Percentiles rank a stretch among this genome's conserved stretches.
These are phyloP conservation scores for Aspergillus funiculosus DNA, from an alignment of 495 filamentous ascomycete genomes.

Conservation along the genomic window DNA sequence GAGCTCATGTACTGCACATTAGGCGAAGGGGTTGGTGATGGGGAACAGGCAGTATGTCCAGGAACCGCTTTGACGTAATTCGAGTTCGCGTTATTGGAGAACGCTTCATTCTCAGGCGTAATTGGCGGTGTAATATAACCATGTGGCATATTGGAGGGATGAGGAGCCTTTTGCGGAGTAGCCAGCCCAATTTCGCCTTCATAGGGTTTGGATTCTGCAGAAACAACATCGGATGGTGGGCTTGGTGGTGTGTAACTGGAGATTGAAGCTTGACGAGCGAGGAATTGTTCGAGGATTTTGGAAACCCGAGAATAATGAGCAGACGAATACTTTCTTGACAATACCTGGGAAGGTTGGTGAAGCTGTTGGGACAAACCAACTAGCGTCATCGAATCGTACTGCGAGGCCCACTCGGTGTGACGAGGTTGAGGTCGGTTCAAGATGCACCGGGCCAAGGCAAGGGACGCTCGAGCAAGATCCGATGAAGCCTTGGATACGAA, in stretches of 20 bases:
- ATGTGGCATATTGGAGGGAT: conserved; percentile 57
- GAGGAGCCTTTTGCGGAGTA: conserved; percentile 80
- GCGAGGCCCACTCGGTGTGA: conserved; percentile 70
- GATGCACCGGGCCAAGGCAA: conserved; percentile 83
- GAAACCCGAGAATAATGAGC: conserved; percentile 77
- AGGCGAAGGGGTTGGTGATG: conserved; percentile 35
- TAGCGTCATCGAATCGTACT: conserved; percentile 75
- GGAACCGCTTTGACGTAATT: conserved; percentile 25
- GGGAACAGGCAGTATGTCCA: conserved; percentile 29
- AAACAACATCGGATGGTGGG: conserved; percentile 57
- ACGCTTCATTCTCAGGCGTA: conserved; percentile 77
- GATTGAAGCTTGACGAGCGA: conserved; percentile 74
- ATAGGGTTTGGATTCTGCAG: conserved; percentile 50
- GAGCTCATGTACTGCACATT: conserved; percentile 38
- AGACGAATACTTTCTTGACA: conserved; percentile 83
- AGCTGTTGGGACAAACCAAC: conserved; percentile 78
- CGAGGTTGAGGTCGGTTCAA: conserved; percentile 70
- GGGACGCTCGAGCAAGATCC: conserved; percentile 78
- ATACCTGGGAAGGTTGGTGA: conserved; percentile 76
- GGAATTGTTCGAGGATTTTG: conserved; percentile 74
- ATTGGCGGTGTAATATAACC: conserved; percentile 94
- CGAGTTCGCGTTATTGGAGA: conserved; percentile 33
- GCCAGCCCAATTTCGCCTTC: conserved; percentile 51
- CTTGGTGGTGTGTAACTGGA: conserved; percentile 63
- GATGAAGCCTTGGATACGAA: conserved; percentile 88